phyloP scores from a whole-genome alignment of 2,329 filamentous ascomycete genomes.

The Kalaharituber pfeilii region DNA sequence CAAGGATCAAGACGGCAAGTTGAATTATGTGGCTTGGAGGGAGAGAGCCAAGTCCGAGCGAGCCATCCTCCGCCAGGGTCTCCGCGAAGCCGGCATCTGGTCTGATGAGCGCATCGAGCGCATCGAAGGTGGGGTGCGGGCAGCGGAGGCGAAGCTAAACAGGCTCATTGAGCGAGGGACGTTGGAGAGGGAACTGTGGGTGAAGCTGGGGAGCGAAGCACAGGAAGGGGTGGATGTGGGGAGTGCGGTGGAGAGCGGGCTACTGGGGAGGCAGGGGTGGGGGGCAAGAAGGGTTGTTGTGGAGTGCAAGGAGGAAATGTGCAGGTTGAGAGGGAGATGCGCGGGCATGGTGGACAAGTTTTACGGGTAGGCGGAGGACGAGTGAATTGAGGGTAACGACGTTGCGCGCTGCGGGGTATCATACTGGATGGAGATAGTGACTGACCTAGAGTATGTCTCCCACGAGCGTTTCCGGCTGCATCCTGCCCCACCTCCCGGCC shows the following conservation, averaged over 20 bases:
- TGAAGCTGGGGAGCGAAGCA: not conserved
- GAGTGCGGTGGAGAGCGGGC: constrained; percentile 1
- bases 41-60: constrained; percentile 11
- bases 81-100: not conserved
- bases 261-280: not conserved
- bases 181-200: not conserved
- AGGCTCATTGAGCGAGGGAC: not conserved
- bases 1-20: not conserved
- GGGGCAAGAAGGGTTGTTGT: not conserved
- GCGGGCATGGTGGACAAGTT: too few relatives aligned
- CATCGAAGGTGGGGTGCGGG: constrained; percentile 12
- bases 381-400: too few relatives aligned
- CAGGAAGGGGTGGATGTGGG: not conserved
- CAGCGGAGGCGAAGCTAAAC: constrained; percentile 3
- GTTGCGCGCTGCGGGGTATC: too few relatives aligned
- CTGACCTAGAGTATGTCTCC: too few relatives aligned
- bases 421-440: too few relatives aligned
- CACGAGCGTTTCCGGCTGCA: too few relatives aligned
- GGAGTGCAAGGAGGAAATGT: constrained; percentile 6
- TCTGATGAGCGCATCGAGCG: constrained; percentile 4
- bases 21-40: not conserved
- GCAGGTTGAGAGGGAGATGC: not conserved
- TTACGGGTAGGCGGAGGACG: too few relatives aligned
- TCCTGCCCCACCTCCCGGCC: too few relatives aligned
- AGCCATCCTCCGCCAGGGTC: constrained; percentile 9